Evolutionary conservation across 805 yeast genomes (phyloP).

Genomic region (Kuraishia borneana): DNA sequence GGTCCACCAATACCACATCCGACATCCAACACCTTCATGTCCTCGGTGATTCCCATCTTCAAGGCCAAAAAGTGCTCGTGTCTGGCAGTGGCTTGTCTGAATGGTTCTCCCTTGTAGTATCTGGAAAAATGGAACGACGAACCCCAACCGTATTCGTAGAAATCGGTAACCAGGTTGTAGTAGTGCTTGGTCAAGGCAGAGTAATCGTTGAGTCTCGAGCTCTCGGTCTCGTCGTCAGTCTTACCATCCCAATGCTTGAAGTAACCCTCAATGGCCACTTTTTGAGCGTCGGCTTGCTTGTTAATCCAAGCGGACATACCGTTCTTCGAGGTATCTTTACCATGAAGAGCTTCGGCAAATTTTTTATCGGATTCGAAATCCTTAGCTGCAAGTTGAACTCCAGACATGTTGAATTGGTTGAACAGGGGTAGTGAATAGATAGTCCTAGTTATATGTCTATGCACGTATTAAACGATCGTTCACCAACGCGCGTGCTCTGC

Average conservation of each 20-base stretch:
- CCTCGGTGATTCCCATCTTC: constrained; percentile 68
- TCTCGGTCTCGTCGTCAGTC: constrained; percentile 61
- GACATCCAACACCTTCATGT: constrained; percentile 87
- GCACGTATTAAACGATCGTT: too few relatives aligned
- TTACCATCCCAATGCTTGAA: constrained; percentile 97
- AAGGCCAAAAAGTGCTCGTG: constrained; percentile 93
- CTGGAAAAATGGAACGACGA: constrained; percentile 95
- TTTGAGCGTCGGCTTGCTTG: constrained; percentile 72
- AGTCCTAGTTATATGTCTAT: too few relatives aligned
- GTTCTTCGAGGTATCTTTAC: constrained; percentile 50
- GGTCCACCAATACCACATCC: constrained; percentile 99
- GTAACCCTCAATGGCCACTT: constrained; percentile 79
- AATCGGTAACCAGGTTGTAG: constrained; percentile 94
- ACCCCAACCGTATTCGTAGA: constrained; percentile 99
- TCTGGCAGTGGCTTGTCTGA: constrained; percentile 89
- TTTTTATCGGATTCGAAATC: constrained; percentile 49
- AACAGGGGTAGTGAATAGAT: too few relatives aligned
- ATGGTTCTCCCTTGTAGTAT: constrained; percentile 87
- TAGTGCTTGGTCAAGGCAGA: constrained; percentile 88
- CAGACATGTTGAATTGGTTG: constrained; percentile 3
- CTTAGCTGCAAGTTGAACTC: constrained; percentile 37
- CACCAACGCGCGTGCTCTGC: too few relatives aligned
- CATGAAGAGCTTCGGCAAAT: constrained; percentile 83
- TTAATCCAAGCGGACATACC: constrained; percentile 71
- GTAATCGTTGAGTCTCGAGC: constrained; percentile 69